phyloP scores from a whole-genome alignment of 163 green algal genomes.

The Scenedesmus sp. region DNA sequence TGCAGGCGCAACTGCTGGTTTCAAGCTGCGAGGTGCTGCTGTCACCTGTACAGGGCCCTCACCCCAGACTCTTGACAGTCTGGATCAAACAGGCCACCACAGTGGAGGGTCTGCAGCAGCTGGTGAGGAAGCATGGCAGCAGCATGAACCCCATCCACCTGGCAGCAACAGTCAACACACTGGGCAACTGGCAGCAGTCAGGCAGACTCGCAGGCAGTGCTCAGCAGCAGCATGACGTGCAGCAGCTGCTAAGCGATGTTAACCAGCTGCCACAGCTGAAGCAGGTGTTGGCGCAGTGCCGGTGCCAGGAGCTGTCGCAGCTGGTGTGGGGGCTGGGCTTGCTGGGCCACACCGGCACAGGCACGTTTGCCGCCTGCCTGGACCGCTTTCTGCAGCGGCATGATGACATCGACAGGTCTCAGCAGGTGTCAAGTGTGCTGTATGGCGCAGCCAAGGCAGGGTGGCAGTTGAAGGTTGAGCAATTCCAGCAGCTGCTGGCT shows the following conservation, averaged over 20 bases:
- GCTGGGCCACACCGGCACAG: neutral
- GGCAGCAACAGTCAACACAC: neutral
- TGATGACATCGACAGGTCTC: neutral
- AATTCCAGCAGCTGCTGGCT: conserved; percentile 14
- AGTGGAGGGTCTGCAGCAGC: neutral
- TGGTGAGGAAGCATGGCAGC: neutral
- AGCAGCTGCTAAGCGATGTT: neutral
- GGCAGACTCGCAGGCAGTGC: neutral
- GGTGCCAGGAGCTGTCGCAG: neutral
- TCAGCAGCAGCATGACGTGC: neutral
- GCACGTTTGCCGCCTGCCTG: neutral
- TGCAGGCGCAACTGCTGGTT: neutral
- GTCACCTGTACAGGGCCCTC: neutral
- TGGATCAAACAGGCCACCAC: neutral
- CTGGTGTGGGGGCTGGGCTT: neutral
- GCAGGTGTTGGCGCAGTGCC: neutral
- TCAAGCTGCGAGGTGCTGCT: neutral
- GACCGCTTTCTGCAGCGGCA: neutral
- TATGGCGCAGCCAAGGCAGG: neutral
- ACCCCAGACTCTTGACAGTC: neutral
- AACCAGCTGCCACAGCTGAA: neutral
- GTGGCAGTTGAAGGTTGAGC: neutral
- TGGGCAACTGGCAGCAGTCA: neutral
- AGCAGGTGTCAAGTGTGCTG: neutral
- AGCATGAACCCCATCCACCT: neutral